Evolutionary conservation across 352 stramenopile species (phyloP).

Genomic region (Globisporangium paroecandrum): DNA sequence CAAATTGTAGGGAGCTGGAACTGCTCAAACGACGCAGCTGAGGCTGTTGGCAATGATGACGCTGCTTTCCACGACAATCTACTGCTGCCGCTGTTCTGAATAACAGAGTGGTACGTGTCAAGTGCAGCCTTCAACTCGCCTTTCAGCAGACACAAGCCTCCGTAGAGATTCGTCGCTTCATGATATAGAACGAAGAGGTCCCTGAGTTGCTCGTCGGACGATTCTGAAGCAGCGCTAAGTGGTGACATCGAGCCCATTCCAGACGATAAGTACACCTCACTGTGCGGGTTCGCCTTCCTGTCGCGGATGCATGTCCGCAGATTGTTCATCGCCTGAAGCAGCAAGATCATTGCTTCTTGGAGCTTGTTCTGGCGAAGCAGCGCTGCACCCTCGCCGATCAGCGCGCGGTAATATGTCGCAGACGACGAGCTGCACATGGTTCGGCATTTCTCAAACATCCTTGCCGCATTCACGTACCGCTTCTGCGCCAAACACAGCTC

Average conservation of each 20-base stretch:
- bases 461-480: slow-evolving; percentile 25
- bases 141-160: slow-evolving; percentile 45
- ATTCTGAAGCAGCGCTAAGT: not conserved
- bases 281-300: not conserved
- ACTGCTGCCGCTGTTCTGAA: slow-evolving; percentile 9
- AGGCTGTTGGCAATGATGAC: slow-evolving; percentile 11
- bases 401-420: slow-evolving; percentile 34
- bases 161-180: slow-evolving; percentile 42
- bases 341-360: slow-evolving; percentile 33
- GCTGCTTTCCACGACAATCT: not conserved
- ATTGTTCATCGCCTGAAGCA: slow-evolving; percentile 40
- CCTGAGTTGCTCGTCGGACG: not conserved
- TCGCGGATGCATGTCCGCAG: slow-evolving; percentile 24
- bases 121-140: slow-evolving; percentile 46
- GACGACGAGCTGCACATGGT: slow-evolving; percentile 21
- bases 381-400: slow-evolving; percentile 44
- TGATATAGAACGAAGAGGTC: slow-evolving; percentile 36
- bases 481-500: slow-evolving; percentile 49
- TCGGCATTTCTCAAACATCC: slow-evolving; percentile 43
- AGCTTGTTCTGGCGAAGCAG: slow-evolving; percentile 40
- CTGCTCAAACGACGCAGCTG: not conserved
- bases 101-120: slow-evolving; percentile 41
- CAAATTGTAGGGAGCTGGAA: slow-evolving; percentile 45
- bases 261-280: too few relatives aligned
- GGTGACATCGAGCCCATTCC: not conserved